These are phyloP conservation scores for Aspergillus hancockii DNA, from an alignment of 495 filamentous ascomycete genomes.

Conservation along the genomic window DNA sequence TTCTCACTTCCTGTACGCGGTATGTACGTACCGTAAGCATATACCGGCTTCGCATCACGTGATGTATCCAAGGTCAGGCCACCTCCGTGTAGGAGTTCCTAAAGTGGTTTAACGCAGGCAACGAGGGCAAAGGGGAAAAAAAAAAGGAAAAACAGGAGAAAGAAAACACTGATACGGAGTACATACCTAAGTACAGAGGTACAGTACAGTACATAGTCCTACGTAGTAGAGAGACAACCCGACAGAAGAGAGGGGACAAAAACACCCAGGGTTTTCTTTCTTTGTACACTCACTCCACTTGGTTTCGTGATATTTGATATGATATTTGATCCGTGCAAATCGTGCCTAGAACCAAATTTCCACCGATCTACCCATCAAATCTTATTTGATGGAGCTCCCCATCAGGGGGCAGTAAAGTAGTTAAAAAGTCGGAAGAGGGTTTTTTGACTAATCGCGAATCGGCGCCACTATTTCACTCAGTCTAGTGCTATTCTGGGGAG, in stretches of 20 bases:
- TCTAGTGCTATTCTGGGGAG: constrained; percentile 3
- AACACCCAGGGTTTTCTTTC: no score
- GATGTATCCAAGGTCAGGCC: not conserved
- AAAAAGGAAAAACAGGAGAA: not conserved
- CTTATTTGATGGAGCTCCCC: not conserved
- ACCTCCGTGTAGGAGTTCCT: not conserved
- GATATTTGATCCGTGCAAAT: not conserved
- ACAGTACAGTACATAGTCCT: no score
- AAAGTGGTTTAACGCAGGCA: not conserved
- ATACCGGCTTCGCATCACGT: not conserved
- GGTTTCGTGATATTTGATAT: not conserved
- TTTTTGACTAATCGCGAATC: constrained; percentile 20
- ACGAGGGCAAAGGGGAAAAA: not conserved
- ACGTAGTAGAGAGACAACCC: no score
- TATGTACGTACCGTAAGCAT: not conserved
- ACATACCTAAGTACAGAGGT: no score
- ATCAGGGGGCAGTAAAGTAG: not conserved
- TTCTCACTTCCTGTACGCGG: not conserved
- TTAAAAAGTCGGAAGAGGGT: not conserved
- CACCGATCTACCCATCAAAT: not conserved
- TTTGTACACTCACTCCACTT: not conserved
- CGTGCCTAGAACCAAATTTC: not conserved
- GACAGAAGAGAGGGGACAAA: no score
- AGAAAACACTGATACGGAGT: not conserved
- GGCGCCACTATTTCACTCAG: constrained; percentile 2